A percentile compares a stretch with the other conserved stretches of the same genome.
Conservation (phyloP, 2,329 filamentous ascomycete species). For the Hypoxylon sp. region DNA sequence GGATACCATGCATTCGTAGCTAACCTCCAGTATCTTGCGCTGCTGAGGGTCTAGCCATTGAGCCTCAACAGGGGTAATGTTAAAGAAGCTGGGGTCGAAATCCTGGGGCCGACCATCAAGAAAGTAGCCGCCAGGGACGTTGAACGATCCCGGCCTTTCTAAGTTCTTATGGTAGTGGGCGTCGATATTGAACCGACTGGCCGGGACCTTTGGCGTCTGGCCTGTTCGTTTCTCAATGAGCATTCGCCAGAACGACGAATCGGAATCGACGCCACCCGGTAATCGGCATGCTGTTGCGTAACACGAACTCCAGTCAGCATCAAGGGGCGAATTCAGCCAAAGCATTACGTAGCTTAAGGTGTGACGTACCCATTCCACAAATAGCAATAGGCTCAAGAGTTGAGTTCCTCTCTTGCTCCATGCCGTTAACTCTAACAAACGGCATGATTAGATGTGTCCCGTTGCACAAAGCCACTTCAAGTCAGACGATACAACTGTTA, state of each 20-base stretch:
- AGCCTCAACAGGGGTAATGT: conserved; percentile 59
- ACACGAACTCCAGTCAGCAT: neutral
- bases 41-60: conserved; percentile 61
- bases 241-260: conserved; percentile 45
- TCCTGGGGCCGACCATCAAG: conserved; percentile 42
- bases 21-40: conserved; percentile 58
- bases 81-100: conserved; percentile 58
- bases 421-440: neutral
- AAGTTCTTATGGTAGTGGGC: conserved; percentile 47
- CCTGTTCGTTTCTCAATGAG: conserved; percentile 44
- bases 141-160: conserved; percentile 47
- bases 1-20: conserved; percentile 60
- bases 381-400: neutral
- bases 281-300: conserved; percentile 41
- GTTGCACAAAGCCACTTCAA: neutral
- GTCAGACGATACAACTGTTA: neutral
- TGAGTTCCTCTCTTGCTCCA: neutral
- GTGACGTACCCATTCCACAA: conserved; percentile 3
- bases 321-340: neutral
- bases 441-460: conserved; percentile 1
- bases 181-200: conserved; percentile 47
- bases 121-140: conserved; percentile 49
- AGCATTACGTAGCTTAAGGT: neutral
- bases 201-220: conserved; percentile 44
- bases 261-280: conserved; percentile 44